A percentile compares a stretch with the other conserved stretches of the same genome.
Evolutionary conservation across 768 basidiomycete species (phyloP).

Genomic region (Mycena epipterygia): DNA sequence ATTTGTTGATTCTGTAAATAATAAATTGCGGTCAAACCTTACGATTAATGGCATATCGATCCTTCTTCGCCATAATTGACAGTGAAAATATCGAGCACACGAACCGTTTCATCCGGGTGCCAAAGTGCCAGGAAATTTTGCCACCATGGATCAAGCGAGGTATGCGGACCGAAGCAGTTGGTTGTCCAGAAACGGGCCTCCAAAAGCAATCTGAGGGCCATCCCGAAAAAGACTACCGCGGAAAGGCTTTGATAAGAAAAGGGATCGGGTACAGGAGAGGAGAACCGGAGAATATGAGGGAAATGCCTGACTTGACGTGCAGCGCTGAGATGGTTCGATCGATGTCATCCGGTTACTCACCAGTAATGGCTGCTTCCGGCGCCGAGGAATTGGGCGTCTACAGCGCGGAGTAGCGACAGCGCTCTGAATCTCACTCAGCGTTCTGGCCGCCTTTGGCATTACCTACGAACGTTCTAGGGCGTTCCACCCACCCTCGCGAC

Average conservation of each 20-base stretch:
- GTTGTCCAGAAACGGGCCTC: background rate
- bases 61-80: background rate
- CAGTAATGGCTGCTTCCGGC: conserved; percentile 13
- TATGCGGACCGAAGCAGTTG: conserved; percentile 4
- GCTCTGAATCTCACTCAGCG: conserved; percentile 3
- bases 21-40: too few relatives aligned
- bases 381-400: conserved; percentile 22
- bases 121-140: background rate
- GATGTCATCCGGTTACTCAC: background rate
- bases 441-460: conserved; percentile 16
- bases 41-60: too few relatives aligned
- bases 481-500: conserved; percentile 8
- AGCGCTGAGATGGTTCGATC: conserved; percentile 14
- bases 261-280: background rate
- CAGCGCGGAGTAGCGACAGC: conserved; percentile 11
- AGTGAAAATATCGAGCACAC: background rate
- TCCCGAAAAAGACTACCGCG: conserved; percentile 6
- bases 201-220: background rate
- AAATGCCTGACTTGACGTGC: conserved; percentile 14
- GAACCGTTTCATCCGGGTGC: background rate
- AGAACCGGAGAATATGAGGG: too few relatives aligned
- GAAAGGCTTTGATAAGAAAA: background rate
- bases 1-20: too few relatives aligned
- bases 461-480: conserved; percentile 8
- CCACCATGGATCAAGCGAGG: background rate